A percentile compares a stretch with the other conserved stretches of the same genome.
Evolutionary conservation across 164 flowering plant genomes (phyloP).

Genomic region (Buxus sempervirens): DNA sequence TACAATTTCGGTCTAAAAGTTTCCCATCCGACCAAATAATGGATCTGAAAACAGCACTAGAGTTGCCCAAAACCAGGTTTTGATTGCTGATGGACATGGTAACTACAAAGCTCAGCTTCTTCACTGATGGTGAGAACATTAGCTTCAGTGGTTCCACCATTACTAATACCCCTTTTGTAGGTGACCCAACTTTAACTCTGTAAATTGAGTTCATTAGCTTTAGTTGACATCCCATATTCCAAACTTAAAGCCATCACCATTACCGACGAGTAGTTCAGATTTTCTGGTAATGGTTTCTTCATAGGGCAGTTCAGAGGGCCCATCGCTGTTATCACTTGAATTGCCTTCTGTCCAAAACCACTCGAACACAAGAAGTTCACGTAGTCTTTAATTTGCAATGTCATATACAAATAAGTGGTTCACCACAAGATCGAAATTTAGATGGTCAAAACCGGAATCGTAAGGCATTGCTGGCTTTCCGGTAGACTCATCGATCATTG

Average conservation of each 20-base stretch:
- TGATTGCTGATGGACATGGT: not conserved
- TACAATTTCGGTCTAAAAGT: constrained; percentile 4
- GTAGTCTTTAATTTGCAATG: not conserved
- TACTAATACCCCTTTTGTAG: not conserved
- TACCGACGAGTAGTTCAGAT: constrained; percentile 5
- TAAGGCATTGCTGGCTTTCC: not conserved
- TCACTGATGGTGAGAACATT: not conserved
- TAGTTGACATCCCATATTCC: not conserved
- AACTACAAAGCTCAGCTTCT: constrained; percentile 2
- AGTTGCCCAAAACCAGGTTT: constrained; percentile 2
- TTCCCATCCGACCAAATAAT: constrained; percentile 7
- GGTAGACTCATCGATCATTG: not conserved
- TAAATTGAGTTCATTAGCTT: not conserved
- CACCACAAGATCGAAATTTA: not conserved
- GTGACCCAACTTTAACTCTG: not conserved
- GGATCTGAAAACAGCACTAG: not conserved
- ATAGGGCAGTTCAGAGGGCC: not conserved
- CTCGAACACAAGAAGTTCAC: constrained; percentile 6
- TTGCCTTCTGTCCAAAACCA: not conserved
- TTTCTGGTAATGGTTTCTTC: constrained; percentile 5
- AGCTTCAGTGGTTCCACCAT: not conserved
- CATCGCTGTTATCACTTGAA: not conserved
- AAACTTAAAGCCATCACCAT: not conserved
- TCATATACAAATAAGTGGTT: not conserved
- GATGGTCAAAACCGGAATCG: constrained; percentile 1